Conservation (phyloP, 805 yeast species). For the Metschnikowia lachancei region DNA sequence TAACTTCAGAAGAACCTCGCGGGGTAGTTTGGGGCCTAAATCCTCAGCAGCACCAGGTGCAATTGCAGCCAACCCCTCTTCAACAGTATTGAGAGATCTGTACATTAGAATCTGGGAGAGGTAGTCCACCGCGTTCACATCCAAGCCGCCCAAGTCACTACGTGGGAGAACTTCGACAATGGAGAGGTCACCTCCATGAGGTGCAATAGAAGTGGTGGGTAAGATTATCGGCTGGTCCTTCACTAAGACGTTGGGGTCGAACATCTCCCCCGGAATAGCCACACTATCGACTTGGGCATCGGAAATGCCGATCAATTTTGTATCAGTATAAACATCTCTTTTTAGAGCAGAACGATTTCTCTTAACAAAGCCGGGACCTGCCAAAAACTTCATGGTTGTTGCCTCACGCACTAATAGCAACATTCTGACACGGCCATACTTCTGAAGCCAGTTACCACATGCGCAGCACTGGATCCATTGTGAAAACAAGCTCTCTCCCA, state of each 20-base stretch:
- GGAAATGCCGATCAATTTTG: conserved; percentile 52
- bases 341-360: conserved; percentile 66
- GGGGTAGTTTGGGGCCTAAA: conserved; percentile 28
- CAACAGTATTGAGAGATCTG: conserved; percentile 41
- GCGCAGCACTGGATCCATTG: conserved; percentile 74
- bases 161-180: conserved; percentile 55
- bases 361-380: conserved; percentile 48
- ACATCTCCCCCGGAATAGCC: conserved; percentile 26
- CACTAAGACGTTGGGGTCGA: conserved; percentile 37
- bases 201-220: conserved; percentile 28
- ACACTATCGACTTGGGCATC: conserved; percentile 18
- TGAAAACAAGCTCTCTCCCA: conserved; percentile 66
- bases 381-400: conserved; percentile 57
- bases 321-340: conserved; percentile 60
- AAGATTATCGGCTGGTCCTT: conserved; percentile 37
- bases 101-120: conserved; percentile 41
- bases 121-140: conserved; percentile 61
- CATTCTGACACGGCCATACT: conserved; percentile 70
- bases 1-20: conserved; percentile 40
- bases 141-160: conserved; percentile 23
- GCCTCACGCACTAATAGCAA: conserved; percentile 61
- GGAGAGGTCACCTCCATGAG: conserved; percentile 41
- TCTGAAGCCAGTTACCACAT: conserved; percentile 70
- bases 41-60: conserved; percentile 82
- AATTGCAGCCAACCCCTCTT: conserved; percentile 48